Percentiles rank a stretch among this genome's conserved stretches.
Evolutionary conservation across 306 rosid genomes (phyloP).

Genomic region (Cucurbita moschata): DNA sequence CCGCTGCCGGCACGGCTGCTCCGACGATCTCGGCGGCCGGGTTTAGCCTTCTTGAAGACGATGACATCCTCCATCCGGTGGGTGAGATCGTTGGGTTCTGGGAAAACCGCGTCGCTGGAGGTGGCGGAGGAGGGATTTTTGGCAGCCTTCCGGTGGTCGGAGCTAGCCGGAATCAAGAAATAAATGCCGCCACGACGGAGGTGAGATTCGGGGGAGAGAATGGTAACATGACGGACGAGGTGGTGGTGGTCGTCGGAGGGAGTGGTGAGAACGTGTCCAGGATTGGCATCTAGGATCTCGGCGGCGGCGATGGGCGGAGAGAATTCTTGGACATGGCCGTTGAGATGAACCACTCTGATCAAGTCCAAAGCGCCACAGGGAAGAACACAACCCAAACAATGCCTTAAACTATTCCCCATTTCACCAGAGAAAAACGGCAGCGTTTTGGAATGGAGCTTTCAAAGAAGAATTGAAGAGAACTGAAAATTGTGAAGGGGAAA

Average conservation of each 20-base stretch:
- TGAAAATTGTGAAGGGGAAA: not conserved
- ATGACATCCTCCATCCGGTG: not conserved
- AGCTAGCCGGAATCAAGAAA: conserved; percentile 54
- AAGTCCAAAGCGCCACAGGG: conserved; percentile 92
- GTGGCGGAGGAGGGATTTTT: not conserved
- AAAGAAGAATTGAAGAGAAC: not conserved
- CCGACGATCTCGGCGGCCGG: conserved; percentile 31
- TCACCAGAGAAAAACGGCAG: not conserved
- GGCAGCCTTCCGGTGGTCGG: not conserved
- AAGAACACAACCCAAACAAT: conserved; percentile 87
- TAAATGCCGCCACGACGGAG: conserved; percentile 82
- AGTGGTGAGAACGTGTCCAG: conserved; percentile 67
- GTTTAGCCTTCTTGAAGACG: conserved; percentile 17
- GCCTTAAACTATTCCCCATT: conserved; percentile 87
- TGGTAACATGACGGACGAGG: conserved; percentile 51
- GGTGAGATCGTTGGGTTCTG: not conserved
- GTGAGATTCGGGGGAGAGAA: conserved; percentile 74
- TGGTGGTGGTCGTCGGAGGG: conserved; percentile 54
- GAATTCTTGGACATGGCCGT: conserved; percentile 64
- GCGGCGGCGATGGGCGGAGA: conserved; percentile 58
- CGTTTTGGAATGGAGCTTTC: not conserved
- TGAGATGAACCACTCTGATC: conserved; percentile 81
- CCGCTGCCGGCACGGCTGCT: conserved; percentile 23
- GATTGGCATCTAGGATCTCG: conserved; percentile 62
- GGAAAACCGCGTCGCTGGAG: not conserved